Base-by-base conservation (phyloP, 116 monocot genomes). In the Phalaenopsis hybrid region DNA sequence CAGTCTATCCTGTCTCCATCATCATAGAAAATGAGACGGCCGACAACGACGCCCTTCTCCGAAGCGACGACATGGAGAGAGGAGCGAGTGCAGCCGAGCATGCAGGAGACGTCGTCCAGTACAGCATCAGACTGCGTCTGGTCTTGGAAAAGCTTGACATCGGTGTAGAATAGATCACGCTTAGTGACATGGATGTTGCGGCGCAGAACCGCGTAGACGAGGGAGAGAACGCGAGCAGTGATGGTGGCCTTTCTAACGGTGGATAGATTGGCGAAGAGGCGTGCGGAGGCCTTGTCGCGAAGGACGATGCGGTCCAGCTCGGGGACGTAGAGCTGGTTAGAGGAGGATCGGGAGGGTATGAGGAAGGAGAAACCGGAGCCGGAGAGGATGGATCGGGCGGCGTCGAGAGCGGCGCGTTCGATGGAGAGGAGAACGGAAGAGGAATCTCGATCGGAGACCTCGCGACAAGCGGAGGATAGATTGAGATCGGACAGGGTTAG, bases 141-240 rank as follows among this genome's bases (percentile, higher is more conserved):
- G 82, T 99, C 99, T 76, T 86, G 87, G 82, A 99, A 99, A 44
- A 99, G 92, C 89, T 95, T 95, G 79, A 93, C 99, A 79, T 99
- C 99, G 25, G 99, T 99, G 87, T 99, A 99, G 88, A 99, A 99
- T 49, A 99, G 91, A 78, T 99, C 99, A 5, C 99, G 90, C 91
- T 99, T 99, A 20, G 99, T 99, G 57, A 99, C 95, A 81, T 99
- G 99, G 83, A 99, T 99, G 69, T 87, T 88, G 76, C 85, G 84
- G 74, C 82, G 75, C 70, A 93, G 89, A 15, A 99, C 92, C 79
- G 91, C 90, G 81, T 99, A 88, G 83, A 99, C 81, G 61, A 99
- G 88, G 23, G 90, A 84, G 55, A 99, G 82, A 65, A 99, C 92
- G 74, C 91, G 89, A 28, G 92, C 87, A 11, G 99, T 99, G 50